These are phyloP conservation scores for Kalmanozyma brasiliensis DNA, from an alignment of 1,284 basidiomycete genomes.

Conservation along the genomic window DNA sequence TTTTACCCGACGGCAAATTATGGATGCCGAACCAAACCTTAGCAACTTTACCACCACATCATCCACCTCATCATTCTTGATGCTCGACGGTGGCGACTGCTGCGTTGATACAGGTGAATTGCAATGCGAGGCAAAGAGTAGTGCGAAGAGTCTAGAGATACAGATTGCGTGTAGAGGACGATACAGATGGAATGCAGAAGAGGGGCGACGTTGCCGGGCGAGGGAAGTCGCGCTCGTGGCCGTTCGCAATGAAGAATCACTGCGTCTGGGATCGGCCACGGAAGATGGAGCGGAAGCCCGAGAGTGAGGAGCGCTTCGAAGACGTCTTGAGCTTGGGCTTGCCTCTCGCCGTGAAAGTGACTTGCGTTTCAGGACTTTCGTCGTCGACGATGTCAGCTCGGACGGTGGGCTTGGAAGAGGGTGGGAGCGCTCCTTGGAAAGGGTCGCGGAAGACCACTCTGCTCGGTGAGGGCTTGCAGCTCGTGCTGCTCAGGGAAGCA, in stretches of 20 bases:
- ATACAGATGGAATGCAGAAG: background rate
- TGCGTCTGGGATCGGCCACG: slow-evolving; percentile 19
- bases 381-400: slow-evolving; percentile 19
- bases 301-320: slow-evolving; percentile 18
- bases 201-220: slow-evolving; percentile 5
- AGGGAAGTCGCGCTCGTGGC: background rate
- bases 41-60: too few species aligned
- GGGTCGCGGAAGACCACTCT: slow-evolving; percentile 27
- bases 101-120: too few species aligned
- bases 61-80: too few species aligned
- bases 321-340: slow-evolving; percentile 8
- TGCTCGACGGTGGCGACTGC: too few species aligned
- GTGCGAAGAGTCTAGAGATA: too few species aligned
- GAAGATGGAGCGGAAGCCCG: slow-evolving; percentile 28
- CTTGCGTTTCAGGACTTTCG: slow-evolving; percentile 16
- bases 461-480: slow-evolving; percentile 3
- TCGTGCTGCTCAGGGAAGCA: background rate
- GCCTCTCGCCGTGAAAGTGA: background rate
- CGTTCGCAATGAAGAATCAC: background rate
- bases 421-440: slow-evolving; percentile 5
- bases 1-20: background rate
- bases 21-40: too few species aligned
- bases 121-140: background rate
- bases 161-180: background rate
- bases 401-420: slow-evolving; percentile 9